Percentiles rank a stretch among this genome's conserved stretches.
These are phyloP conservation scores for Sungouiozyma ichnusensis DNA, from an alignment of 805 yeast species.

Conservation along the genomic window DNA sequence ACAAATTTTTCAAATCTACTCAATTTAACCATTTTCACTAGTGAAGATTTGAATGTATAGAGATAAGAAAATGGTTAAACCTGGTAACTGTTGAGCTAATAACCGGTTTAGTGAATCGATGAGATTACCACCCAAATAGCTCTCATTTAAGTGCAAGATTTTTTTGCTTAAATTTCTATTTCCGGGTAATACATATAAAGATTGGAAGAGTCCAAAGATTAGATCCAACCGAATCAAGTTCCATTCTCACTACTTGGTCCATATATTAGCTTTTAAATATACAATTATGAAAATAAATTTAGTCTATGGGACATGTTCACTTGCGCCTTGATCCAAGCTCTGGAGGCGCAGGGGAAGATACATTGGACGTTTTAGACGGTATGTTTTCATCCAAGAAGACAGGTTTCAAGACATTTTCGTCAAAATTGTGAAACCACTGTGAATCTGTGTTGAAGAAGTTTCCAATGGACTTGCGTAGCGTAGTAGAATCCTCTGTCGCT, in stretches of 20 bases:
- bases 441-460: constrained; percentile 33
- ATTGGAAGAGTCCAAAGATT: too few relatives aligned
- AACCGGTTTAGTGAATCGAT: neutral
- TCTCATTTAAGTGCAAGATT: neutral
- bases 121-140: neutral
- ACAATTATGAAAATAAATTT: neutral
- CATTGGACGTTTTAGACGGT: neutral
- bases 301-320: neutral
- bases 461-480: constrained; percentile 8
- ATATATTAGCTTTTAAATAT: too few relatives aligned
- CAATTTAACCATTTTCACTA: constrained; percentile 23
- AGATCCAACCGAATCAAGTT: too few relatives aligned
- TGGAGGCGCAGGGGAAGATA: constrained; percentile 2
- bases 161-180: too few relatives aligned
- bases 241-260: too few relatives aligned
- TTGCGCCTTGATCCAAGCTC: constrained; percentile 4
- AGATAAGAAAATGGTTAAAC: too few relatives aligned
- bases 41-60: neutral
- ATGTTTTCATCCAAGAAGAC: constrained; percentile 55
- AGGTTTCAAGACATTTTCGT: constrained; percentile 88
- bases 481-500: neutral
- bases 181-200: neutral
- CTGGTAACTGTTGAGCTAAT: too few relatives aligned
- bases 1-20: constrained; percentile 23
- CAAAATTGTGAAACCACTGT: constrained; percentile 88